Evolutionary conservation across 2,329 filamentous ascomycete species (phyloP), one percentile per base, ranked within the genome.

Genomic region (Fusarium citri): DNA sequence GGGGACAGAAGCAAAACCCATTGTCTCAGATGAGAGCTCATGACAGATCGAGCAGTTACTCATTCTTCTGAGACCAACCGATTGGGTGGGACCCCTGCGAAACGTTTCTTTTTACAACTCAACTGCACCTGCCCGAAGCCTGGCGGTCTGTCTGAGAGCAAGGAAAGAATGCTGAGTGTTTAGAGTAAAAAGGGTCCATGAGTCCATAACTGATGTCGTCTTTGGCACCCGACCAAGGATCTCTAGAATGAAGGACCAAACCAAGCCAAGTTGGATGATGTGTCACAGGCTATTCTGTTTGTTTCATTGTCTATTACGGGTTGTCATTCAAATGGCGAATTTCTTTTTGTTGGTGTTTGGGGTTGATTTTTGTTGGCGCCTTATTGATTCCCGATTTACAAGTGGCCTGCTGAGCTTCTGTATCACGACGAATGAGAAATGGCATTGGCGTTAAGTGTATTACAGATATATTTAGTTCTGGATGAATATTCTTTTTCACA

Each of bases 361-460:
- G 48, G 42, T 45, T 69, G 31, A 41, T 45, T 28, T 61, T 41
- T 49, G 66, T 43, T 49, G 66, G 66, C 55, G 54, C 55, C 63
- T 59, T 59, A 50, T 55, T 73, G 70, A 64, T 68, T 72, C 55
- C 61, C 66, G 62, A 59, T 61, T 62, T 58, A 51, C 63, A 59
- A 71, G 47, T 55, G 53, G 54, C 48, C 63, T 48, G 60, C 46
- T 40, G 47, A 56, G 63, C 59, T 63, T 54, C 50, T 68, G 56
- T 71, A 55, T 59, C 53, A 68, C 59, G 66, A 72, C 50, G 59
- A 71, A 71, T 51, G 68, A 72, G 53, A 58, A 59, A 59, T 59
- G 59, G 57, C 60, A 63, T 64, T 12, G 70, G 71, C 63, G 71
- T 72, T 73, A 53, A 61, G 45, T 64, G 61, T 72, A 64, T 60